Evolutionary conservation across 305 asterid species (phyloP).

Genomic region (Solanum hybrid): DNA sequence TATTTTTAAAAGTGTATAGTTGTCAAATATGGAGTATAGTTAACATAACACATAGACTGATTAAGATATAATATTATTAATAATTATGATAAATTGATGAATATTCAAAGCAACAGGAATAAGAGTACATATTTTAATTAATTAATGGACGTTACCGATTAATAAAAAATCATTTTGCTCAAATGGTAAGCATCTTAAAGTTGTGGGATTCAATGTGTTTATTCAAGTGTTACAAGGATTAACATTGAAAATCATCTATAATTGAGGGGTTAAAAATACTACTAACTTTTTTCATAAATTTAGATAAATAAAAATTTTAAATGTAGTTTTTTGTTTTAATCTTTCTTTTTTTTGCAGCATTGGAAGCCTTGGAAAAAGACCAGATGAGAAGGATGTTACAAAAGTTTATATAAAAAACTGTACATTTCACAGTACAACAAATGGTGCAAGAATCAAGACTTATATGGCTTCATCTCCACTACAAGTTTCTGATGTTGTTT

Average conservation of each 20-base stretch:
- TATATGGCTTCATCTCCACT: slow-evolving; percentile 35
- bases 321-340: not conserved
- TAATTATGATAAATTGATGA: too few relatives aligned
- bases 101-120: too few relatives aligned
- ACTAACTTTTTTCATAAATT: not conserved
- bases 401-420: slow-evolving; percentile 41
- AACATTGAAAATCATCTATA: not conserved
- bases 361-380: slow-evolving; percentile 68
- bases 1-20: too few relatives aligned
- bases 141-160: too few relatives aligned
- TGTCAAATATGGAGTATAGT: too few relatives aligned
- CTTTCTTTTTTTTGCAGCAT: slow-evolving; percentile 21
- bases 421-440: slow-evolving; percentile 41
- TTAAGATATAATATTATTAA: too few relatives aligned
- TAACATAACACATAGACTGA: too few relatives aligned
- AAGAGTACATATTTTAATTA: too few relatives aligned
- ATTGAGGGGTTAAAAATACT: not conserved
- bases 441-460: slow-evolving; percentile 73
- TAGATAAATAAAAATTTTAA: not conserved
- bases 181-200: too few relatives aligned
- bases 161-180: too few relatives aligned
- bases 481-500: slow-evolving; percentile 26
- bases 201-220: not conserved
- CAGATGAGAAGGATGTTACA: slow-evolving; percentile 26
- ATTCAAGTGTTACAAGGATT: not conserved